Percentiles rank a stretch among this genome's conserved stretches.
These are phyloP conservation scores for Russula vinacea DNA, from an alignment of 768 basidiomycete species.

Conservation along the genomic window DNA sequence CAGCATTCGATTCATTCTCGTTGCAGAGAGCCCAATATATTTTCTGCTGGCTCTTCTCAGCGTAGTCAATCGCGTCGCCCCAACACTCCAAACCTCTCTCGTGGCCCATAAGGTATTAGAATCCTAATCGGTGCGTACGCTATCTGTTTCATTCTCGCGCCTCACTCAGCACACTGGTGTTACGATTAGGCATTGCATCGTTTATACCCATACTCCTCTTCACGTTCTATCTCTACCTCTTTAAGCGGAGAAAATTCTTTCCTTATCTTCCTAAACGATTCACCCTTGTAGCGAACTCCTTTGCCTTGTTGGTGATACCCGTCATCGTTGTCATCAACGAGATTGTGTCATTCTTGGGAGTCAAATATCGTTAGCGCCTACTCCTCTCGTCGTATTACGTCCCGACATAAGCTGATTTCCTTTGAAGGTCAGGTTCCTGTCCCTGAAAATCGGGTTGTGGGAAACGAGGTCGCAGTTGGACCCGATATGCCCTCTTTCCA, in stretches of 20 bases:
- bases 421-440: conserved; percentile 4
- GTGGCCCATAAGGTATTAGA: conserved; percentile 53
- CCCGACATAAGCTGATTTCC: conserved; percentile 4
- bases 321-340: conserved; percentile 54
- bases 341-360: conserved; percentile 61
- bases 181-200: conserved; percentile 47
- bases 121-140: conserved; percentile 54
- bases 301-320: conserved; percentile 55
- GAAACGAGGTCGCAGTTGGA: conserved; percentile 38
- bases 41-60: conserved; percentile 59
- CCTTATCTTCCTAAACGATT: conserved; percentile 51
- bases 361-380: conserved; percentile 51
- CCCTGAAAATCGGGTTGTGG: background rate
- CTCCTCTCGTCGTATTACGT: background rate
- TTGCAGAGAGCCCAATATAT: conserved; percentile 59
- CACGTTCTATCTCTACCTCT: conserved; percentile 57
- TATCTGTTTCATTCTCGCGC: background rate
- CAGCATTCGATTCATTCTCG: conserved; percentile 58
- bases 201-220: conserved; percentile 65
- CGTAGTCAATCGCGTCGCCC: conserved; percentile 53
- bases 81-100: conserved; percentile 48
- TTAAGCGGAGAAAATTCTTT: conserved; percentile 51
- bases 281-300: conserved; percentile 43
- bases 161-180: background rate
- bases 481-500: conserved; percentile 41